Evolutionary conservation across 192 early-diverging fungal genomes (phyloP).

Genomic region (Backusella westeae): DNA sequence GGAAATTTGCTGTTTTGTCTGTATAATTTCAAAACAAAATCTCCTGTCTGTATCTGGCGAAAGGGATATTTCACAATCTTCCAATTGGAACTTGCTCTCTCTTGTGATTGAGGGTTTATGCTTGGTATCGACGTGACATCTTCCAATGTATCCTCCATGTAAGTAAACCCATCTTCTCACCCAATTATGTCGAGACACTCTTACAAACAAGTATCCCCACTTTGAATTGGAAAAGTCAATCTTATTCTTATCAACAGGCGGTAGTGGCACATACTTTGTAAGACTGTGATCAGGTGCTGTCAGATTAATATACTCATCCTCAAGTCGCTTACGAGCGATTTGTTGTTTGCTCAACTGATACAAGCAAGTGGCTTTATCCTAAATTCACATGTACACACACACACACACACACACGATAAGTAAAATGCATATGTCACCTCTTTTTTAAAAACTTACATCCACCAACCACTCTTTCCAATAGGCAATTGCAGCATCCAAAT

Average conservation of each 20-base stretch:
- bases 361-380: constrained; percentile 36
- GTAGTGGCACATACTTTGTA: constrained; percentile 18
- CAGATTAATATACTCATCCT: constrained; percentile 29
- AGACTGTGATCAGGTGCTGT: constrained; percentile 24
- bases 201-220: constrained; percentile 65
- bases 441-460: constrained; percentile 28
- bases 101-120: background rate
- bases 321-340: constrained; percentile 35
- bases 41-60: constrained; percentile 55
- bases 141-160: constrained; percentile 55
- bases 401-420: background rate
- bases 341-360: constrained; percentile 33
- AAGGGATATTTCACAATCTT: background rate
- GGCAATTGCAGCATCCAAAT: constrained; percentile 38
- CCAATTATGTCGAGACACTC: constrained; percentile 44
- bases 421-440: background rate
- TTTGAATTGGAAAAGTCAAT: constrained; percentile 43
- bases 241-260: background rate
- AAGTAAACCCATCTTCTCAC: constrained; percentile 58
- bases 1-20: constrained; percentile 16
- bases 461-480: constrained; percentile 37
- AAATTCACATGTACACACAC: background rate
- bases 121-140: constrained; percentile 20
- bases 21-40: constrained; percentile 65
- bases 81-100: background rate